Conservation (phyloP, 1,284 basidiomycete genomes). For the Ustilago crameri region DNA sequence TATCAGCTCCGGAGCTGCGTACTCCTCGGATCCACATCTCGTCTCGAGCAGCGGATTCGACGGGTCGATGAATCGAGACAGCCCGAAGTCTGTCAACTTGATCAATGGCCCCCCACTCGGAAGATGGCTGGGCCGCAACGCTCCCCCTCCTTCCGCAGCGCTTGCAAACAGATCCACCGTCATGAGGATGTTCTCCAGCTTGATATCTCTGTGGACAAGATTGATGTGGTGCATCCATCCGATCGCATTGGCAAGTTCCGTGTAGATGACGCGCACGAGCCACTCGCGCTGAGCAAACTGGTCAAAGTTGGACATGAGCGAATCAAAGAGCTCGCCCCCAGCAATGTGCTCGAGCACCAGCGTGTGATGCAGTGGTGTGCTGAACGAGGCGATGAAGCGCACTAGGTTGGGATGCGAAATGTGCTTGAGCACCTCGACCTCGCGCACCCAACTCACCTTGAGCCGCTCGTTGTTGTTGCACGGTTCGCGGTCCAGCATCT, state of each 20-base stretch:
- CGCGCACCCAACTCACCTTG: conserved; percentile 83
- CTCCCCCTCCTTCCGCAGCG: neutral
- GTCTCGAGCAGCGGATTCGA: conserved; percentile 79
- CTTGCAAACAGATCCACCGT: conserved; percentile 49
- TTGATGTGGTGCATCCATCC: conserved; percentile 89
- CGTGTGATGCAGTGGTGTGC: conserved; percentile 79
- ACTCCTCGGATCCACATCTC: conserved; percentile 88
- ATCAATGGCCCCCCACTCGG: conserved; percentile 75
- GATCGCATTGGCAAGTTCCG: conserved; percentile 82
- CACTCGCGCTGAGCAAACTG: conserved; percentile 72
- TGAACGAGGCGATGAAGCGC: conserved; percentile 78
- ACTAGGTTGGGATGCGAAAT: conserved; percentile 87
- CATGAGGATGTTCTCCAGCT: conserved; percentile 77
- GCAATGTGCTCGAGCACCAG: conserved; percentile 81
- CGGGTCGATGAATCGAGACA: conserved; percentile 84
- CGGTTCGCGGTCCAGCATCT: conserved; percentile 78
- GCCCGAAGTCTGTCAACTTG: conserved; percentile 90
- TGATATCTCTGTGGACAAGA: conserved; percentile 91
- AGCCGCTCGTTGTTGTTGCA: conserved; percentile 77
- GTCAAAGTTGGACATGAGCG: conserved; percentile 76
- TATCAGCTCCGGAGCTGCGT: conserved; percentile 90
- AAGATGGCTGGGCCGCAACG: conserved; percentile 46
- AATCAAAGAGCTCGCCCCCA: conserved; percentile 85
- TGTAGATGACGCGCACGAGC: conserved; percentile 80
- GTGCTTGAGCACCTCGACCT: conserved; percentile 87